These are phyloP conservation scores for Naumovozyma castellii DNA, from an alignment of 805 yeast genomes.

Conservation along the genomic window DNA sequence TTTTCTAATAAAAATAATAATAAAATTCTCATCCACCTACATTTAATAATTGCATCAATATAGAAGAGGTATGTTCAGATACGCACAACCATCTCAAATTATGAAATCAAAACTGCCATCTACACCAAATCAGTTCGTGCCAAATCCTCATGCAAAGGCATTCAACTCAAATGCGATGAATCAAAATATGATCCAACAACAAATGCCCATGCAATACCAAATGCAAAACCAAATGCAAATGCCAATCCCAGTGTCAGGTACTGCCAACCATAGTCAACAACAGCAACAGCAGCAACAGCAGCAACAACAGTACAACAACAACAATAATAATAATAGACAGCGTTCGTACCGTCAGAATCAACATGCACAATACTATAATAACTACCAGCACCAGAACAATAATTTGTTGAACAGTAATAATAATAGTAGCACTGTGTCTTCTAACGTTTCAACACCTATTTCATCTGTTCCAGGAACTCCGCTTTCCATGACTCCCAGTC, in stretches of 20 bases:
- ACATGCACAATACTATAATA: background rate
- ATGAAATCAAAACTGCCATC: constrained; percentile 32
- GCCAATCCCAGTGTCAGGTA: background rate
- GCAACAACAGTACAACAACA: constrained; percentile 3
- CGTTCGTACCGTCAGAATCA: constrained; percentile 1
- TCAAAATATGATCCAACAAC: no score
- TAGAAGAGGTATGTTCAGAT: constrained; percentile 20
- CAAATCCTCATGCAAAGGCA: constrained; percentile 31
- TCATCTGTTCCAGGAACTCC: background rate
- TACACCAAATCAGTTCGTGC: constrained; percentile 32
- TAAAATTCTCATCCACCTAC: no score
- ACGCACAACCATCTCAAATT: constrained; percentile 28
- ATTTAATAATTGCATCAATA: no score
- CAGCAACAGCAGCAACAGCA: background rate
- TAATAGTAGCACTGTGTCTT: no score
- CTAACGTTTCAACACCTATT: background rate
- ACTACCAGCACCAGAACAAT: background rate
- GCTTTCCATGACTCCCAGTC: background rate
- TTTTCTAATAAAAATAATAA: no score
- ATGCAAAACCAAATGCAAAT: constrained; percentile 4
- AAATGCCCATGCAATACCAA: no score
- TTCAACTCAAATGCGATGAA: constrained; percentile 31
- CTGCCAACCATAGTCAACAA: background rate
- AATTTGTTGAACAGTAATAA: background rate
- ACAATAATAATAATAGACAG: background rate